These are phyloP conservation scores for Erigeron canadensis DNA, from an alignment of 129 eudicot species.

Conservation along the genomic window DNA sequence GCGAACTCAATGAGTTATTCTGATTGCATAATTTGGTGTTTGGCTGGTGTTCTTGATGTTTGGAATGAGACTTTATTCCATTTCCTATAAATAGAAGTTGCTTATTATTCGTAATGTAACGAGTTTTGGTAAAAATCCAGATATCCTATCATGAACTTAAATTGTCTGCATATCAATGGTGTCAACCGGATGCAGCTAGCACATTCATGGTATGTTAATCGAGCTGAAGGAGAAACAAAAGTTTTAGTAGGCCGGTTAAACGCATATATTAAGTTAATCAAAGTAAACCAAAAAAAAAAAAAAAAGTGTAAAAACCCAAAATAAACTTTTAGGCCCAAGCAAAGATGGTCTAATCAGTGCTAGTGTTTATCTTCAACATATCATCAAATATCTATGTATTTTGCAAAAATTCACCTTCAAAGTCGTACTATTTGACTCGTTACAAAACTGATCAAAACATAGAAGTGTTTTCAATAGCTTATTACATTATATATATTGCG, in stretches of 20 bases:
- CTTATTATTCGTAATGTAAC: background rate
- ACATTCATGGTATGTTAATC: background rate
- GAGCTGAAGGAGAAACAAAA: background rate
- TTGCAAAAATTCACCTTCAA: too few species aligned
- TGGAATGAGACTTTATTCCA: constrained; percentile 91
- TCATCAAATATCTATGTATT: too few species aligned
- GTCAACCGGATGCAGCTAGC: background rate
- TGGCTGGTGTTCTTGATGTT: constrained; percentile 93
- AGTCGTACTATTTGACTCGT: too few species aligned
- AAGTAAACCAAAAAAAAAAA: too few species aligned
- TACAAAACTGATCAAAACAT: too few species aligned
- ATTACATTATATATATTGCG: too few species aligned
- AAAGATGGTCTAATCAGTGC: too few species aligned
- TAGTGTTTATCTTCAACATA: too few species aligned
- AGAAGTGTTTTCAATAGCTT: too few species aligned
- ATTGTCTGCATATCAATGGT: background rate
- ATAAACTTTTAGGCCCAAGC: too few species aligned
- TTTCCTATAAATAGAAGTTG: constrained; percentile 31
- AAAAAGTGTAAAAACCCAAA: too few species aligned
- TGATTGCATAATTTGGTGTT: constrained; percentile 97
- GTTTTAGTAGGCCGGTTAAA: constrained; percentile 1
- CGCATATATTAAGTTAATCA: background rate
- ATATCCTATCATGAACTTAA: constrained; percentile 2
- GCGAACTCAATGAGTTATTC: constrained; percentile 73
- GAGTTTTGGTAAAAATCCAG: constrained; percentile 3